Conservation (phyloP, 192 early-diverging fungal genomes). For the Entophlyctis luteolus region DNA sequence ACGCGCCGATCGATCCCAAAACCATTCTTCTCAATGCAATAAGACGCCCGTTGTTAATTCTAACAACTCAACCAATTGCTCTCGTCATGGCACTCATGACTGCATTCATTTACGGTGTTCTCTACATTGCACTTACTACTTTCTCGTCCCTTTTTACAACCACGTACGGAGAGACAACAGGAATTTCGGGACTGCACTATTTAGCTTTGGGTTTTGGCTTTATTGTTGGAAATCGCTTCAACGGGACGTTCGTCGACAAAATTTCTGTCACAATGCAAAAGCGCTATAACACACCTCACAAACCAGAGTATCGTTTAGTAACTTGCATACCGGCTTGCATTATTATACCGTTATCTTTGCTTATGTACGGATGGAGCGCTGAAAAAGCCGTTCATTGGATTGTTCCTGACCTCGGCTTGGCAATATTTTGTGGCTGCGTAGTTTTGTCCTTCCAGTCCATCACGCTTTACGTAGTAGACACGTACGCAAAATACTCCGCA, state of each 20-base stretch:
- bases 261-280: neutral
- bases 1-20: neutral
- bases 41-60: neutral
- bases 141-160: neutral
- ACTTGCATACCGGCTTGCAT: neutral
- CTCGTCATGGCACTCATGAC: slow-evolving; percentile 4
- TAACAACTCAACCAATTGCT: slow-evolving; percentile 3
- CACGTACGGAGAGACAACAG: neutral
- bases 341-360: neutral
- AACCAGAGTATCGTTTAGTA: slow-evolving; percentile 2
- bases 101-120: neutral
- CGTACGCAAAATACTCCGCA: neutral
- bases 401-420: slow-evolving; percentile 2
- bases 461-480: neutral
- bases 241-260: neutral
- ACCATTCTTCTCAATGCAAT: neutral
- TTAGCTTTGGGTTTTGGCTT: neutral
- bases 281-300: slow-evolving; percentile 14
- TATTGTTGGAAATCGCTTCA: slow-evolving; percentile 1
- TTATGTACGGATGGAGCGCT: slow-evolving; percentile 7
- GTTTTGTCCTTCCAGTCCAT: neutral
- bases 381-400: slow-evolving; percentile 12
- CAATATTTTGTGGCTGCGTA: neutral
- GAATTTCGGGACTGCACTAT: neutral
- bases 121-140: slow-evolving; percentile 3